Conservation (phyloP, 169 alveolate species). For the Eimeria mitis region DNA sequence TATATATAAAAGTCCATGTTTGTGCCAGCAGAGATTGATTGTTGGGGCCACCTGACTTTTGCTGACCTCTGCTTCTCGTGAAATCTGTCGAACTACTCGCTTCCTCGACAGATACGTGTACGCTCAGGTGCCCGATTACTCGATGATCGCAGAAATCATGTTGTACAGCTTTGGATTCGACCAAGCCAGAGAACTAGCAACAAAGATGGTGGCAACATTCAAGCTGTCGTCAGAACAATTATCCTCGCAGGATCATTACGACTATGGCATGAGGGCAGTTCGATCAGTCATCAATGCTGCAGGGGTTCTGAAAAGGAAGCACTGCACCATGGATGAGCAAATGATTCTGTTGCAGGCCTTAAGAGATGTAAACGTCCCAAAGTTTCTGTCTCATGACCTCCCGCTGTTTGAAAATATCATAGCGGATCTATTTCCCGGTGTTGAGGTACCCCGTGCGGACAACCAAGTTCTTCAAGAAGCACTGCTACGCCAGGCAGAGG, state of each 20-base stretch:
- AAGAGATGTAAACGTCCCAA: constrained; percentile 97
- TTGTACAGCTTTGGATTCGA: constrained; percentile 97
- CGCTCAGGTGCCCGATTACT: constrained; percentile 96
- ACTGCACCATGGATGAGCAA: constrained; percentile 92
- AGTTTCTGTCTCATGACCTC: constrained; percentile 96
- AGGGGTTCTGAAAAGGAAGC: constrained; percentile 52
- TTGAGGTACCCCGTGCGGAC: constrained; percentile 92
- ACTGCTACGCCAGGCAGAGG: constrained; percentile 86
- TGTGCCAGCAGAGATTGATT: background rate
- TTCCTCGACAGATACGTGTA: constrained; percentile 68
- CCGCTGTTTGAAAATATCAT: constrained; percentile 97
- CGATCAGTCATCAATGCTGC: constrained; percentile 92
- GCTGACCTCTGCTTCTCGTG: background rate
- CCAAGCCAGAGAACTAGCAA: constrained; percentile 94
- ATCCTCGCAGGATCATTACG: constrained; percentile 96
- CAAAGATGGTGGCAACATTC: constrained; percentile 94
- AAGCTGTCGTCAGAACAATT: constrained; percentile 91
- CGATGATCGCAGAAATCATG: constrained; percentile 96
- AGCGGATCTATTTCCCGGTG: constrained; percentile 96
- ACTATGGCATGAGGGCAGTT: constrained; percentile 97
- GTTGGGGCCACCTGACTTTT: background rate
- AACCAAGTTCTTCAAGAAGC: constrained; percentile 91
- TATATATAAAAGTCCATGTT: background rate
- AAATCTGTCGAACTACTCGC: background rate
- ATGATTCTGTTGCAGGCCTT: constrained; percentile 95